Conservation (phyloP, 306 rosid genomes). For the Cicer chorassanicum region DNA sequence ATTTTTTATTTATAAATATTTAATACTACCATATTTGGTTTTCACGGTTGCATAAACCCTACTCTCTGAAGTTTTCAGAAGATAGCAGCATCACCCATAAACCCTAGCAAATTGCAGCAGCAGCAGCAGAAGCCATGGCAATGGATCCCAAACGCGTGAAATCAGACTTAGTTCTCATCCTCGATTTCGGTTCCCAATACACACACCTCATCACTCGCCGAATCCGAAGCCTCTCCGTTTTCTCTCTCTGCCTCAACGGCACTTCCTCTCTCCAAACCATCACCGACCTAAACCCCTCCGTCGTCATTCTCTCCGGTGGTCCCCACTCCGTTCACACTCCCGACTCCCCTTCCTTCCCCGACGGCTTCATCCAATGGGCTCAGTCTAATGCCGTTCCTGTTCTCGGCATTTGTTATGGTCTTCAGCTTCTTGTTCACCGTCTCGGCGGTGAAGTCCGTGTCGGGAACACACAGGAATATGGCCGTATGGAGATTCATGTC, state of each 20-base stretch:
- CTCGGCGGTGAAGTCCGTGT: constrained; percentile 80
- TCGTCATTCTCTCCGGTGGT: constrained; percentile 92
- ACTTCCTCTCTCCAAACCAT: constrained; percentile 74
- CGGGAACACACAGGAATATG: constrained; percentile 87
- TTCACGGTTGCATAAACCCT: too few species aligned
- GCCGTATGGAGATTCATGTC: constrained; percentile 83
- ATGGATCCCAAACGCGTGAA: constrained; percentile 67
- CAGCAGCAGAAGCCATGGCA: constrained; percentile 17
- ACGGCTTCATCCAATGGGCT: constrained; percentile 79
- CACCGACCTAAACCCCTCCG: constrained; percentile 67
- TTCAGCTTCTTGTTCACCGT: constrained; percentile 82
- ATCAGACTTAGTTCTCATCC: constrained; percentile 76
- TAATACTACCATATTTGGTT: too few species aligned
- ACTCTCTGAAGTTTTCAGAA: too few species aligned
- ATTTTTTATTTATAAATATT: too few species aligned
- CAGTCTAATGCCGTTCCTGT: constrained; percentile 63
- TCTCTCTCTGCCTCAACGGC: constrained; percentile 90
- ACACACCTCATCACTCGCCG: constrained; percentile 98
- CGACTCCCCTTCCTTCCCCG: constrained; percentile 76
- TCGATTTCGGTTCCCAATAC: constrained; percentile 92
- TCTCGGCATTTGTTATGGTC: constrained; percentile 91
- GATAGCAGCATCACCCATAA: too few species aligned
- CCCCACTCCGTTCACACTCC: constrained; percentile 94
- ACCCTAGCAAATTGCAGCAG: neutral
- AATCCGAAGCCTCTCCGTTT: constrained; percentile 76